Base-by-base conservation (phyloP, 345 rosid genomes). In the Raphanus raphanistrum region DNA sequence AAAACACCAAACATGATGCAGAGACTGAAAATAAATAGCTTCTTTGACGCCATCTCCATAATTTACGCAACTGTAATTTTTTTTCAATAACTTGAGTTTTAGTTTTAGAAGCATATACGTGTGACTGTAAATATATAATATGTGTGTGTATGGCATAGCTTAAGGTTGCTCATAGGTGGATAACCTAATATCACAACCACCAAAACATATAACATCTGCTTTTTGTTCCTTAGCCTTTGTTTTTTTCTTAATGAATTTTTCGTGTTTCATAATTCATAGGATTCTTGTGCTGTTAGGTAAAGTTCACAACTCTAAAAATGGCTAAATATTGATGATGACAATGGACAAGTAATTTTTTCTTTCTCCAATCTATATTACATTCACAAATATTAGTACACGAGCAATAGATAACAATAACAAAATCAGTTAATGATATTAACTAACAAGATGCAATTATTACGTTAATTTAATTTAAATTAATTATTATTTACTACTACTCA, bases 181-280 rank as follows among this genome's bases (percentile, higher is more conserved):
- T 82, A 74, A 82, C 87, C 85, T 79, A 84, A 76, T 72, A 66
- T 76, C 70, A n/a, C 73, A 79, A 81, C 67, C 70, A 67, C 70
- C 48, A 32, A 70, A 70, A 52, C 55, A 60, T 76, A 65, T 52
- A 61, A 64, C 58, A 70, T 71, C 25, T 63, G 79, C 69, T 74
- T 60, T 79, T 60, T 79, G 66, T 73, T 61, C n/a, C 15, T 33
- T 43, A 32, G 58, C 64, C 32, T 45, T 67, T 48, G 12, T 4
- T 31, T 3, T 43, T 61, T 58, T 67, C 45, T 73, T 48, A 48
- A 73, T 69, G 32, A 68, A 0, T 0, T 58, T 71, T 68, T 73
- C 75, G 68, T 79, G 79, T 62, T 79, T 36, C 31, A 54, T 58
- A 74, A 67, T 74, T 79, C 71, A 79, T 28, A 63, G 0, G 33